Base-by-base conservation (phyloP, 2,329 filamentous ascomycete genomes). In the Fusarium sp. region DNA sequence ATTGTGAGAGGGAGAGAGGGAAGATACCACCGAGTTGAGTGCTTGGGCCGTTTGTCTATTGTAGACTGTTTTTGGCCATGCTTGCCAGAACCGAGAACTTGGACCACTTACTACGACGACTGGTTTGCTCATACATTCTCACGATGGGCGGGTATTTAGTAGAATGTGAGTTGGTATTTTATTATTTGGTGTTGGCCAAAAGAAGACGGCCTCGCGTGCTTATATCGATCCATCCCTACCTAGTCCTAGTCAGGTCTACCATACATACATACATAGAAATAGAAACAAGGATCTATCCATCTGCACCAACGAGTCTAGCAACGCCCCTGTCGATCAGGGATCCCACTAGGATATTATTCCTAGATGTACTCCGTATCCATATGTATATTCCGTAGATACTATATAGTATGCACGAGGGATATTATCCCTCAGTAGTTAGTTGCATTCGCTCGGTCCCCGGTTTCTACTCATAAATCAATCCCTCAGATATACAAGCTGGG, bases 241-340 rank as follows among this genome's bases (percentile, higher is more conserved):
- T n/a, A n/a, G n/a, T n/a, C n/a, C n/a, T 25, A 8, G 6, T 25
- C 4, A n/a, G 13, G 23, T 17, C 14, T 33, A 19, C 19, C 19
- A 3, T 19, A n/a, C n/a, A n/a, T n/a, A n/a, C n/a, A n/a, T n/a
- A n/a, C n/a, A n/a, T n/a, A n/a, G n/a, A 19, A 4, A 19, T 19
- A 33, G 7, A 14, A 33, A 10, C 33, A 36, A 25, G 11, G 35
- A 45, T 27, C 23, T 11, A 19, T 27, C 53, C 44, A 19, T 27
- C 53, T 41, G 5, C 8, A 47, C 19, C 4, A 19, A 19, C 19
- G 3, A 19, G 4, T 37, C 38, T 25, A 41, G 47, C 11, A 49
- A 31, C 42, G 38, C 61, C 58, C 57, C 57, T 68, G 65, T 37
- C 60, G 63, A 68, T 67, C 65, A 52, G 36, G 35, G 32, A 32